Conservation (phyloP, 495 filamentous ascomycete genomes). For the Penicillium verhagenii region DNA sequence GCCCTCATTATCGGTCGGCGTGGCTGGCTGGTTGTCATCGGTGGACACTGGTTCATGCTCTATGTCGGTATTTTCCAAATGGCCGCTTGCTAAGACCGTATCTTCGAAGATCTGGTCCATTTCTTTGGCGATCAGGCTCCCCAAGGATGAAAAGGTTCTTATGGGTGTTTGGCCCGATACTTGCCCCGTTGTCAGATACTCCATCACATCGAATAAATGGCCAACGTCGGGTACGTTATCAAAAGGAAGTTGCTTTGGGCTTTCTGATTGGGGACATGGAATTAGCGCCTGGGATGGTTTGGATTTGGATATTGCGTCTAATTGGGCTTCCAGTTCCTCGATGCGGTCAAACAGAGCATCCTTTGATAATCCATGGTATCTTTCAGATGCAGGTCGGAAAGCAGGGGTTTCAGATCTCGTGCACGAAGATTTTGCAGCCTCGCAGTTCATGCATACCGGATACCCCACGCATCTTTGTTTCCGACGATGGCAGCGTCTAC, state of each 20-base stretch:
- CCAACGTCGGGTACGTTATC: not conserved
- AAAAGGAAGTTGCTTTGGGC: not conserved
- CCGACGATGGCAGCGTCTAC: slow-evolving; percentile 22
- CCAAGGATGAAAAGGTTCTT: not conserved
- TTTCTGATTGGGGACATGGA: not conserved
- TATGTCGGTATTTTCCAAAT: slow-evolving; percentile 19
- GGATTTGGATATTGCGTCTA: slow-evolving; percentile 4
- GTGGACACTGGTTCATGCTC: slow-evolving; percentile 4
- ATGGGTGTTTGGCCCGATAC: not conserved
- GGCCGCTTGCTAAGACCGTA: slow-evolving; percentile 14
- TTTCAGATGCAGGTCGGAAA: slow-evolving; percentile 9
- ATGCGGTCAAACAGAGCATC: slow-evolving; percentile 22
- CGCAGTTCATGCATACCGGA: slow-evolving; percentile 21
- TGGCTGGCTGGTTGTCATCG: slow-evolving; percentile 11
- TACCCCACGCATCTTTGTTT: slow-evolving; percentile 26
- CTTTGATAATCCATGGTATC: slow-evolving; percentile 29
- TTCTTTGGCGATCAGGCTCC: not conserved
- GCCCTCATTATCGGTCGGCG: slow-evolving; percentile 35
- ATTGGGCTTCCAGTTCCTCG: slow-evolving; percentile 22
- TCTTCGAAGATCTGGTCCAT: slow-evolving; percentile 31
- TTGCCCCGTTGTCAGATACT: slow-evolving; percentile 27
- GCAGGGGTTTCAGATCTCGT: slow-evolving; percentile 9
- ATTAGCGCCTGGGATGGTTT: not conserved
- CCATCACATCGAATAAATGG: slow-evolving; percentile 7
- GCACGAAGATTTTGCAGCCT: slow-evolving; percentile 15